These are phyloP conservation scores for Pestalotiopsis sp. DNA, from an alignment of 2,329 filamentous ascomycete species.

Conservation along the genomic window DNA sequence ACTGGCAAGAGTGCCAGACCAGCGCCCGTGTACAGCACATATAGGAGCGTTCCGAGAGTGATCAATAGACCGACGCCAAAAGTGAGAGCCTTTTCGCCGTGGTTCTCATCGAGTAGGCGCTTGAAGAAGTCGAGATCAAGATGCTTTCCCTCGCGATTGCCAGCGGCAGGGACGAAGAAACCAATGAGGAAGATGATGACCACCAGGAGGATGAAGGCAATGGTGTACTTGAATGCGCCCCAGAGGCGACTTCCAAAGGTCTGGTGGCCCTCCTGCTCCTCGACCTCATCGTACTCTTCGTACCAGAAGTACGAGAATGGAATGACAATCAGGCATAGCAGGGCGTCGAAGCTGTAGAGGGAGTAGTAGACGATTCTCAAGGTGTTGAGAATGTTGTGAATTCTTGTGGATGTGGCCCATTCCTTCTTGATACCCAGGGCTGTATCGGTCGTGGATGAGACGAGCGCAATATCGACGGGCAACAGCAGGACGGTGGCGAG, in stretches of 20 bases:
- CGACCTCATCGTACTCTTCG: slow-evolving; percentile 94
- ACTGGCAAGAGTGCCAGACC: slow-evolving; percentile 89
- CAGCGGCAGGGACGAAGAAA: slow-evolving; percentile 88
- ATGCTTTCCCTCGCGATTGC: slow-evolving; percentile 64
- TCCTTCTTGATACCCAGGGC: slow-evolving; percentile 83
- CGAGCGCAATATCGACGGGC: slow-evolving; percentile 92
- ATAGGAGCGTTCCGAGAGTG: slow-evolving; percentile 82
- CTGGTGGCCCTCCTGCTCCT: slow-evolving; percentile 77
- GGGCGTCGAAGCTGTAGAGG: slow-evolving; percentile 86
- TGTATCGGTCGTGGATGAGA: slow-evolving; percentile 82
- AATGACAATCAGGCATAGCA: slow-evolving; percentile 86
- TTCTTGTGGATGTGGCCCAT: slow-evolving; percentile 85
- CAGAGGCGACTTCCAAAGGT: slow-evolving; percentile 72
- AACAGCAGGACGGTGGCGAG: slow-evolving; percentile 91
- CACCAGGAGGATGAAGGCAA: slow-evolving; percentile 79
- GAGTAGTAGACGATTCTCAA: slow-evolving; percentile 90
- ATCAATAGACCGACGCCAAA: slow-evolving; percentile 90
- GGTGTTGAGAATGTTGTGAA: slow-evolving; percentile 77
- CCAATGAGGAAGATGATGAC: slow-evolving; percentile 86
- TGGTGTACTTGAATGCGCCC: slow-evolving; percentile 89
- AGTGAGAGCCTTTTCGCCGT: slow-evolving; percentile 88
- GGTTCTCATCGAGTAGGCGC: slow-evolving; percentile 79
- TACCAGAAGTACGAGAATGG: slow-evolving; percentile 99
- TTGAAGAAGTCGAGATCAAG: slow-evolving; percentile 92
- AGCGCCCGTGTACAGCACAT: slow-evolving; percentile 84